phyloP scores from a whole-genome alignment of 768 basidiomycete species.

The Lentinula guzmanii region DNA sequence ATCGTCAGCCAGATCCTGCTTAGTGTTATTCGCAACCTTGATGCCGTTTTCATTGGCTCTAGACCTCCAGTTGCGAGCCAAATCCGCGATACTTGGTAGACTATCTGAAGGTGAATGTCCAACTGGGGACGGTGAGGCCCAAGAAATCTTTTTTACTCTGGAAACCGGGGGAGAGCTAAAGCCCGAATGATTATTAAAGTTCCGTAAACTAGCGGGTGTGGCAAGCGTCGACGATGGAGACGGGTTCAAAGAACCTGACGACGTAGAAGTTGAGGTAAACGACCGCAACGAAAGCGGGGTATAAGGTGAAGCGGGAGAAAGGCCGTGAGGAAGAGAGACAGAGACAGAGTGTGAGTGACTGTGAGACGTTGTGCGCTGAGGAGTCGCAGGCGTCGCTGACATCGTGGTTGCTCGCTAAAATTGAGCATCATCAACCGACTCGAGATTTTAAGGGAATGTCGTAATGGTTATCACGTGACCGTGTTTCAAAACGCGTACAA shows the following conservation, averaged over 20 bases:
- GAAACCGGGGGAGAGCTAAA: constrained; percentile 14
- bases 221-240: constrained; percentile 43
- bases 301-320: constrained; percentile 63
- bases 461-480: background rate
- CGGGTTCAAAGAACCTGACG: constrained; percentile 30
- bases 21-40: constrained; percentile 43
- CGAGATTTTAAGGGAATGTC: background rate
- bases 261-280: constrained; percentile 28
- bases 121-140: constrained; percentile 8
- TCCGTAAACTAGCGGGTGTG: constrained; percentile 47
- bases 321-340: constrained; percentile 42
- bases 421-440: background rate
- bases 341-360: constrained; percentile 39
- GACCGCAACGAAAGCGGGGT: constrained; percentile 68
- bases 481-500: background rate
- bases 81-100: constrained; percentile 48
- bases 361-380: constrained; percentile 53
- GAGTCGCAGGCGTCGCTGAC: constrained; percentile 44
- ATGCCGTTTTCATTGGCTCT: constrained; percentile 69
- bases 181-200: constrained; percentile 30
- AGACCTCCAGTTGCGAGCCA: constrained; percentile 66
- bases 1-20: constrained; percentile 37
- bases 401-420: constrained; percentile 4
- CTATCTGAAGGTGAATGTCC: constrained; percentile 19
- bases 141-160: constrained; percentile 16